Conservation (phyloP, 2,329 filamentous ascomycete species). For the Arthrobotrys sphaeroides region DNA sequence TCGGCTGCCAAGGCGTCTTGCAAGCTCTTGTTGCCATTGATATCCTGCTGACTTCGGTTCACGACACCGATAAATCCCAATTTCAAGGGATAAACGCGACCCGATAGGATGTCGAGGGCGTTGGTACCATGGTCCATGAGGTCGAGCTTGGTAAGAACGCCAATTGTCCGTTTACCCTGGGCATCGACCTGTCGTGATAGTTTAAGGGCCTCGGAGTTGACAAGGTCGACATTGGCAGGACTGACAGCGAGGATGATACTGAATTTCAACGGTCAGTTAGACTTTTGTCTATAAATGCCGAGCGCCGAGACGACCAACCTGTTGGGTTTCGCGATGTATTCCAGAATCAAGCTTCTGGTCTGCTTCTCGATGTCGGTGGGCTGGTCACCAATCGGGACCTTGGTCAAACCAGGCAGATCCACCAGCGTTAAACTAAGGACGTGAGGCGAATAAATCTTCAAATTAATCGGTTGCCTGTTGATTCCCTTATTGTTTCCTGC, state of each 20-base stretch:
- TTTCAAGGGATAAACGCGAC: constrained; percentile 94
- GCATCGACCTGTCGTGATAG: constrained; percentile 96
- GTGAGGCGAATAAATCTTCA: constrained; percentile 97
- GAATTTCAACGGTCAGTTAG: neutral
- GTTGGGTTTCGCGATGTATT: constrained; percentile 99
- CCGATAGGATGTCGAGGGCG: constrained; percentile 95
- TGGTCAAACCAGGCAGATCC: constrained; percentile 93
- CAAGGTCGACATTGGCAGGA: constrained; percentile 95
- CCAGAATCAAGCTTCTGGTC: constrained; percentile 92
- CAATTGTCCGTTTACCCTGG: constrained; percentile 91
- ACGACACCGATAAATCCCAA: constrained; percentile 98
- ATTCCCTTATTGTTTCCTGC: constrained; percentile 98
- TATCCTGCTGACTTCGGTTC: constrained; percentile 97
- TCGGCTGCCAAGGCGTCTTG: constrained; percentile 89
- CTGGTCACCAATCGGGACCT: constrained; percentile 97
- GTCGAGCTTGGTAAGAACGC: constrained; percentile 95
- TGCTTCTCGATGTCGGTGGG: constrained; percentile 98
- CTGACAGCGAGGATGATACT: constrained; percentile 97
- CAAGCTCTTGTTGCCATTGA: constrained; percentile 94
- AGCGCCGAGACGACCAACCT: constrained; percentile 15
- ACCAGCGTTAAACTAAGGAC: constrained; percentile 96
- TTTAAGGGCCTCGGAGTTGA: constrained; percentile 97
- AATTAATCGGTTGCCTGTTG: constrained; percentile 94
- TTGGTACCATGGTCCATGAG: constrained; percentile 99
- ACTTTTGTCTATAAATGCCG: neutral